These are phyloP conservation scores for Lotmaria passim DNA, from an alignment of 208 protist genomes.

Conservation along the genomic window DNA sequence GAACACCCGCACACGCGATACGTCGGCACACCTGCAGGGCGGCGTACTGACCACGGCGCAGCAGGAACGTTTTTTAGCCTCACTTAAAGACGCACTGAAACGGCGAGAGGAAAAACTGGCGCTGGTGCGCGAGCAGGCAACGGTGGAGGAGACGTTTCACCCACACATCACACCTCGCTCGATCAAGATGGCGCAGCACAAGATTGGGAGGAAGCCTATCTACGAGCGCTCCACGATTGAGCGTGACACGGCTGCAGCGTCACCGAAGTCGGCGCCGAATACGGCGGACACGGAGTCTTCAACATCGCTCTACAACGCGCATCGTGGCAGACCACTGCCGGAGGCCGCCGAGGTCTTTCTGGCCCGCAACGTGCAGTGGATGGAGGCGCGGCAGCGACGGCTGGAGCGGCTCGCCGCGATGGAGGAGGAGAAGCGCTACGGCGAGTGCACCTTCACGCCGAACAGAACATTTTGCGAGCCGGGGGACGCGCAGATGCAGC, in stretches of 20 bases:
- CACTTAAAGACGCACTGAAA: constrained; percentile 33
- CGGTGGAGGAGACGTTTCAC: constrained; percentile 41
- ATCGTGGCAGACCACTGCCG: constrained; percentile 16
- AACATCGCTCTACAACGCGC: background rate
- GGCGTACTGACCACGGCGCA: background rate
- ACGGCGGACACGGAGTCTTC: background rate
- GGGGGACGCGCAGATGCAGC: background rate
- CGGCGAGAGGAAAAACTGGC: constrained; percentile 31
- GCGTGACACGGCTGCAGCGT: constrained; percentile 9
- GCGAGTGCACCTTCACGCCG: constrained; percentile 40
- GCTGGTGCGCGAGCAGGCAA: constrained; percentile 25
- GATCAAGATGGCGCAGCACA: constrained; percentile 34
- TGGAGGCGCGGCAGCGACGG: constrained; percentile 32
- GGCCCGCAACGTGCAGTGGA: constrained; percentile 49
- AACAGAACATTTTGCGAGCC: constrained; percentile 18
- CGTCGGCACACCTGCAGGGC: background rate
- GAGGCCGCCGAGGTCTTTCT: constrained; percentile 35
- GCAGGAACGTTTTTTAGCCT: constrained; percentile 32
- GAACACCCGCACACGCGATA: background rate
- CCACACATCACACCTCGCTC: constrained; percentile 39
- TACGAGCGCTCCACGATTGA: constrained; percentile 36
- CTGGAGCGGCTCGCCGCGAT: constrained; percentile 22
- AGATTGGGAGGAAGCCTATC: constrained; percentile 41
- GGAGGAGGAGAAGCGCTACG: constrained; percentile 25
- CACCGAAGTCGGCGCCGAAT: constrained; percentile 1